Base-by-base conservation (phyloP, 2,329 filamentous ascomycete species). In the Botrytis elliptica region DNA sequence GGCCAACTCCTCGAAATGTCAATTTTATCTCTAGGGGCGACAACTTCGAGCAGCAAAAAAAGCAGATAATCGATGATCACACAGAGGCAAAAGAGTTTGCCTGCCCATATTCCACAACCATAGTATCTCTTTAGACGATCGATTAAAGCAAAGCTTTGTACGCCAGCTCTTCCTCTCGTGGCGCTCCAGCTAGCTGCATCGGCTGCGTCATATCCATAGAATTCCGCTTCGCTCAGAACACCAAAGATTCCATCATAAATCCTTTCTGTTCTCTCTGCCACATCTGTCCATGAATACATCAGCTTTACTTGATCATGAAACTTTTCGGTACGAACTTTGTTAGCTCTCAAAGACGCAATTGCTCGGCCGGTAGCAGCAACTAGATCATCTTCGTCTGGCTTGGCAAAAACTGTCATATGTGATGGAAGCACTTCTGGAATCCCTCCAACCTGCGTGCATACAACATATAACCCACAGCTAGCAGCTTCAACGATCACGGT, bases 281-380 rank as follows among this genome's bases (percentile, higher is more conserved):
- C 95, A 81, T 99, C 95, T 42, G 93, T 93, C 96, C 96, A 99
- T 1, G 94, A 97, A 84, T 99, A 99, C 96, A 98, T 98, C 85
- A 93, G 93, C 83, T 95, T 94, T 76, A 99, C 96, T 82, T 98
- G 93, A 77, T 97, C 95, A 81, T 99, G 96, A 81, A 99, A 99
- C 60, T 92, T 89, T 81, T 98, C 95, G 0, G 96, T 97, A 76
- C 94, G 91, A 42, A 99, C 92, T 79, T 92, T 93, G 78, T 95
- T 95, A 9, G 92, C 92, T 63, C 95, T 91, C 73, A 99, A 87
- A 44, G 93, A 92, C 0, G 91, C 92, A 75, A 99, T 98, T 29
- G 97, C 96, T 77, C 91, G 92, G 29, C 93, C 93, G 0, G 97
- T 98, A 5, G 95, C 96, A 60, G 90, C 87, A 0, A 99, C 95